These are phyloP conservation scores for Coemansia sp. DNA, from an alignment of 192 early-diverging fungal genomes.

Conservation along the genomic window DNA sequence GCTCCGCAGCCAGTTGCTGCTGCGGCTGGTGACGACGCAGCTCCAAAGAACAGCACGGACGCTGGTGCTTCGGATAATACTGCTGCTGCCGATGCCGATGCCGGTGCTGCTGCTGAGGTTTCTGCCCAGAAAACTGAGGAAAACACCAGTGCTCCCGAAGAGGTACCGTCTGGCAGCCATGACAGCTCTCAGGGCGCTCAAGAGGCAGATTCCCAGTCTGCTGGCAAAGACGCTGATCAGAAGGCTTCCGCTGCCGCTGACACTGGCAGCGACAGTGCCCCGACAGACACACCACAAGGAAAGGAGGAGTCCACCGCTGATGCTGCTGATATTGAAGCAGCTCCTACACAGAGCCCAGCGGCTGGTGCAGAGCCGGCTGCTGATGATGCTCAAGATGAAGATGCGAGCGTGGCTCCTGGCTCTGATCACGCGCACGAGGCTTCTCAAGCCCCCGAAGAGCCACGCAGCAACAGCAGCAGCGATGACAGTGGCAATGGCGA, in stretches of 20 bases:
- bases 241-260: slow-evolving; percentile 8
- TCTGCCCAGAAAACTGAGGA: slow-evolving; percentile 12
- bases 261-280: not conserved
- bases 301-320: not conserved
- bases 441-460: slow-evolving; percentile 6
- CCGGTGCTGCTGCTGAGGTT: not conserved
- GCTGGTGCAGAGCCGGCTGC: slow-evolving; percentile 15
- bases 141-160: not conserved
- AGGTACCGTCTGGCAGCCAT: slow-evolving; percentile 4
- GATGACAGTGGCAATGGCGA: not conserved
- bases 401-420: slow-evolving; percentile 3
- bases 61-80: not conserved
- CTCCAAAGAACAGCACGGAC: not conserved
- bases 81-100: not conserved
- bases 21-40: not conserved
- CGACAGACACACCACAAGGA: slow-evolving; percentile 2
- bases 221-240: not conserved
- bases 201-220: slow-evolving; percentile 16
- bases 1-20: not conserved
- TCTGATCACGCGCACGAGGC: slow-evolving; percentile 7
- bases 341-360: not conserved
- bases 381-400: not conserved
- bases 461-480: not conserved
- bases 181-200: slow-evolving; percentile 2
- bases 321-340: not conserved